Evolutionary conservation across 2,329 filamentous ascomycete genomes (phyloP), one percentile per base, ranked within the genome.

Genomic region (Fusarium tanahbumbuense): DNA sequence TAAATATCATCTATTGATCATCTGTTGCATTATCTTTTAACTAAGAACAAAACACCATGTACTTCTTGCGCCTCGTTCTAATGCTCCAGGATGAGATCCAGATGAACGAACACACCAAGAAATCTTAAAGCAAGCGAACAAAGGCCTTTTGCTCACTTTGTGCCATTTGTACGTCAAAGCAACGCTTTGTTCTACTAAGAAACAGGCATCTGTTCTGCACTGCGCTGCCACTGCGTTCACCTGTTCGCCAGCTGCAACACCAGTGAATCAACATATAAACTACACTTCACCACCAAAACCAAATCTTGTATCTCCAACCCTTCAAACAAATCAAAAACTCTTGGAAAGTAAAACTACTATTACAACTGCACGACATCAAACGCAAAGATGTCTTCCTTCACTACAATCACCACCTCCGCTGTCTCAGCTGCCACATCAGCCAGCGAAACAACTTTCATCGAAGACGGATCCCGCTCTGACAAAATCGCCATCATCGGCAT

Each of bases 361-460:
- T 1, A n/a, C 5, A 18, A 5, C 13, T 32, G 5, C 22, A n/a
- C 42, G 8, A 16, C 30, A 23, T 60, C 20, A 18, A 20, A n/a
- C 15, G 18, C n/a, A n/a, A 61, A 44, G 22, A 68, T 69, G 65
- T 40, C 66, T 42, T 44, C 54, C 34, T 20, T 27, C 8, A 64
- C 16, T 40, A 52, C 50, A 44, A 44, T 67, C 41, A 56, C n/a
- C 42, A 67, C 59, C 22, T 27, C 53, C 22, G 28, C 46, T 16
- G 22, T 32, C 34, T 37, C 34, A 0, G 34, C 34, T 15, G 30
- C 44, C 28, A 7, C 37, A 3, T 40, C 40, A 2, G 6, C 22
- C 12, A 40, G 40, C 20, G 58, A 27, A 27, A 30, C 45, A 12
- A 23, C 34, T 13, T 20, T 49, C 16, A 54, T 47, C 42, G 9